Evolutionary conservation across 345 rosid genomes (phyloP).

Genomic region (Rubroshorea leprosula): DNA sequence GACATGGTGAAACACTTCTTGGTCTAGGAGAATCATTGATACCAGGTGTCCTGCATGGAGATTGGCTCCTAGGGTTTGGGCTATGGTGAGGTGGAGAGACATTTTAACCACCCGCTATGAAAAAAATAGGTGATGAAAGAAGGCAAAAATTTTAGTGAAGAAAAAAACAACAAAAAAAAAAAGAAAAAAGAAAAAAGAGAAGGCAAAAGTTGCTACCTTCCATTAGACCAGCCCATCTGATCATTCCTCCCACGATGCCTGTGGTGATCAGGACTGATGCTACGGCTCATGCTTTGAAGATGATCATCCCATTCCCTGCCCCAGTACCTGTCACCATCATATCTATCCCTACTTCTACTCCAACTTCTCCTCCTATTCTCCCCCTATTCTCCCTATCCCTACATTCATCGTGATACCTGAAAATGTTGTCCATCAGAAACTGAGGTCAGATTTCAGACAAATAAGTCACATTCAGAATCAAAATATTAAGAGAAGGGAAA

Average conservation of each 20-base stretch:
- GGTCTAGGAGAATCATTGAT: no score
- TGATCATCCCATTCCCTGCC: slow-evolving; percentile 43
- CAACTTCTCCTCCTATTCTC: slow-evolving; percentile 45
- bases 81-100: slow-evolving; percentile 41
- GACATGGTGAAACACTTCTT: no score
- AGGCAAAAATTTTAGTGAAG: slow-evolving; percentile 7
- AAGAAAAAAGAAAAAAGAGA: not conserved
- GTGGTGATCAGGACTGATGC: slow-evolving; percentile 33
- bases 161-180: no score
- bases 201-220: not conserved
- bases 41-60: slow-evolving; percentile 28
- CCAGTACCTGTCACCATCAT: slow-evolving; percentile 39
- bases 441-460: not conserved
- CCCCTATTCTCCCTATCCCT: slow-evolving; percentile 40
- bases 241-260: not conserved
- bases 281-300: slow-evolving; percentile 38
- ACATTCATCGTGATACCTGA: slow-evolving; percentile 26
- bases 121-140: no score
- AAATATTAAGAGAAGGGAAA: not conserved
- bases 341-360: slow-evolving; percentile 45
- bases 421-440: not conserved
- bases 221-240: not conserved
- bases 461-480: not conserved
- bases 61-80: slow-evolving; percentile 31
- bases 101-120: slow-evolving; percentile 19